Evolutionary conservation across 2,329 filamentous ascomycete species (phyloP).

Genomic region (Nigrospora oryzae): DNA sequence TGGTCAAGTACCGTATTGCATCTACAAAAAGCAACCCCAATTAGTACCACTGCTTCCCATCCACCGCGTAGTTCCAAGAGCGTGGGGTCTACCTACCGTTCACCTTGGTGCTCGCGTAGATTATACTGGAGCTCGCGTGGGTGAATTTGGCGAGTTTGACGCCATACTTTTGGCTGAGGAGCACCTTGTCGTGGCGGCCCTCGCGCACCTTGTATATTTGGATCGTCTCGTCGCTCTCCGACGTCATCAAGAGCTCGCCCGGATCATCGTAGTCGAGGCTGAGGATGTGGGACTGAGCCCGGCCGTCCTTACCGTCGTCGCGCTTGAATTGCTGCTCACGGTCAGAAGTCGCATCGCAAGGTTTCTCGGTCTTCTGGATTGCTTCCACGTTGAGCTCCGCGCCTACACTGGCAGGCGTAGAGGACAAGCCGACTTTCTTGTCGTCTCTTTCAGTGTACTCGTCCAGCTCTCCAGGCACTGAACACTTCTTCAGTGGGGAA

Average conservation of each 20-base stretch:
- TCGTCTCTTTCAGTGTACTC: background rate
- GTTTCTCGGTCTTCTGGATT: background rate
- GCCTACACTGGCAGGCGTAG: background rate
- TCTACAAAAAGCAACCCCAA: slow-evolving; percentile 33
- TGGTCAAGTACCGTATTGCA: slow-evolving; percentile 78
- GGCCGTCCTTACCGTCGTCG: slow-evolving; percentile 43
- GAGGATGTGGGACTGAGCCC: slow-evolving; percentile 57
- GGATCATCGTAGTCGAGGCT: slow-evolving; percentile 96
- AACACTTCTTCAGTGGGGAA: background rate
- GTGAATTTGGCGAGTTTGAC: slow-evolving; percentile 92
- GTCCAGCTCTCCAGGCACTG: background rate
- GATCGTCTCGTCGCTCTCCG: slow-evolving; percentile 88
- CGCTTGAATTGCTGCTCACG: slow-evolving; percentile 47
- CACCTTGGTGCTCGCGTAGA: slow-evolving; percentile 93
- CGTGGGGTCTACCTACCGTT: slow-evolving; percentile 50
- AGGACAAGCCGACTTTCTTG: background rate
- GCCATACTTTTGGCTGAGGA: slow-evolving; percentile 95
- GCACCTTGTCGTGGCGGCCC: slow-evolving; percentile 78
- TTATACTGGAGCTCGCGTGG: slow-evolving; percentile 80
- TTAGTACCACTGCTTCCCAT: background rate
- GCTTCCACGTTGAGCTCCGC: background rate
- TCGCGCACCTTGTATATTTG: slow-evolving; percentile 93
- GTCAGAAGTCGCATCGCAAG: background rate
- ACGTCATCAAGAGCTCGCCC: slow-evolving; percentile 84
- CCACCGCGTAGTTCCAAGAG: background rate